Percentiles rank a stretch among this genome's conserved stretches.
Conservation (phyloP, 192 early-diverging fungal genomes). For the Funneliformis geosporum region DNA sequence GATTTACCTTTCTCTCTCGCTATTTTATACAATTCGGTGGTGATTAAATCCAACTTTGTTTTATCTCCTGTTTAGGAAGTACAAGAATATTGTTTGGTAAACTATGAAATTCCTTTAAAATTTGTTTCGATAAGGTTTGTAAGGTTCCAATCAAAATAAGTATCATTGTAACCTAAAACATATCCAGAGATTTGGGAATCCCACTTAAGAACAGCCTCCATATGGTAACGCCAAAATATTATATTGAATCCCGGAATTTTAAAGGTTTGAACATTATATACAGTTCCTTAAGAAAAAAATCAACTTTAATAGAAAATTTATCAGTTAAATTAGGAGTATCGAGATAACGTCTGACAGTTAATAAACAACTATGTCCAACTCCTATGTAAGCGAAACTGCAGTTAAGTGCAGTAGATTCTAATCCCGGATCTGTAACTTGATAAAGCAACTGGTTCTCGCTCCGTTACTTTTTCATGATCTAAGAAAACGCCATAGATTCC, state of each 20-base stretch:
- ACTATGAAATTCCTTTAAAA: too few species aligned
- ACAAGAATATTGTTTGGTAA: too few species aligned
- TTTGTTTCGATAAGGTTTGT: neutral
- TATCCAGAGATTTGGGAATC: neutral
- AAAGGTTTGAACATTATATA: too few species aligned
- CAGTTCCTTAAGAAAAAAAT: neutral
- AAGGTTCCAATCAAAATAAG: neutral
- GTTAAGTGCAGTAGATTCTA: too few species aligned
- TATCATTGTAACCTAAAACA: neutral
- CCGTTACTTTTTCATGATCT: neutral
- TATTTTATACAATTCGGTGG: neutral
- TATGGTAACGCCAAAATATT: neutral
- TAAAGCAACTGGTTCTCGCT: too few species aligned
- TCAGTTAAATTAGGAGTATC: too few species aligned
- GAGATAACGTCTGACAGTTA: neutral
- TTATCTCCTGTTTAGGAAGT: too few species aligned
- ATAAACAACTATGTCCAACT: neutral
- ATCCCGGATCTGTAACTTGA: too few species aligned
- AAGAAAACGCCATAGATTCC: neutral
- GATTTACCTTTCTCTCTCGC: neutral
- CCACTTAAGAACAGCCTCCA: neutral
- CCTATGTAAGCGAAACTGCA: too few species aligned
- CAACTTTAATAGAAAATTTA: neutral
- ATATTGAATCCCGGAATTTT: neutral
- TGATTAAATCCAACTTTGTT: too few species aligned